Percentiles rank a stretch among this genome's conserved stretches.
Conservation (phyloP, 306 rosid genomes). For the Medicago arabica region DNA sequence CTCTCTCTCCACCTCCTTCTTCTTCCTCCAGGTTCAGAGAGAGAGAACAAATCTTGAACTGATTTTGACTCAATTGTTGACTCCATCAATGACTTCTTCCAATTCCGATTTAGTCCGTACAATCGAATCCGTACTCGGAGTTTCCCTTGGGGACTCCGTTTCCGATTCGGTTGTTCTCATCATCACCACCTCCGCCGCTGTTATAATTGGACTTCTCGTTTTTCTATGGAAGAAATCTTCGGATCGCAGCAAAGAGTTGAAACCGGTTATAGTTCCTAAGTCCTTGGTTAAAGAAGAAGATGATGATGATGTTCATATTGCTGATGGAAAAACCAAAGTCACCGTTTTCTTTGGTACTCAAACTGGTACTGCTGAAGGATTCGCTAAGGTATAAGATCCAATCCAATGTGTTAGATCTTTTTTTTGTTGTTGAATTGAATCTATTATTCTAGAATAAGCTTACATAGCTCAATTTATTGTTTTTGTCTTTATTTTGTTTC, state of each 20-base stretch:
- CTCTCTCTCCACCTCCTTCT: background rate
- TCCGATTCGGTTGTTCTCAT: slow-evolving; percentile 63
- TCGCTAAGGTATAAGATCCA: slow-evolving; percentile 67
- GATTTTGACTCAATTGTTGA: slow-evolving; percentile 38
- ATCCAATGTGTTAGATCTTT: slow-evolving; percentile 25
- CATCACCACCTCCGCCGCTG: slow-evolving; percentile 65
- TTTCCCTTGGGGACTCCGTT: slow-evolving; percentile 70
- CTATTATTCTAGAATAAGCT: background rate
- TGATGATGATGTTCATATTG: slow-evolving; percentile 59
- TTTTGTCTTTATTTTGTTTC: background rate
- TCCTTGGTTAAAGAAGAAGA: slow-evolving; percentile 54
- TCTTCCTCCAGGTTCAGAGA: slow-evolving; percentile 3
- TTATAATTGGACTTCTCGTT: slow-evolving; percentile 67
- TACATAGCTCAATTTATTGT: background rate
- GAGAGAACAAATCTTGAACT: slow-evolving; percentile 17
- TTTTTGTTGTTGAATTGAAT: background rate
- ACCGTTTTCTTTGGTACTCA: slow-evolving; percentile 82
- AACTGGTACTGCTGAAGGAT: slow-evolving; percentile 93
- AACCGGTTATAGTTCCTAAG: slow-evolving; percentile 65
- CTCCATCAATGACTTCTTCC: slow-evolving; percentile 61
- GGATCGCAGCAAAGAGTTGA: slow-evolving; percentile 69
- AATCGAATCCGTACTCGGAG: slow-evolving; percentile 67
- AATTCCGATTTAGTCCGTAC: slow-evolving; percentile 62
- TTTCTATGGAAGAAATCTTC: slow-evolving; percentile 69
- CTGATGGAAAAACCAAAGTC: slow-evolving; percentile 66